Percentiles rank a stretch among this genome's conserved stretches.
Conservation (phyloP, 2,329 filamentous ascomycete genomes). For the Didymosphaeria variabile region DNA sequence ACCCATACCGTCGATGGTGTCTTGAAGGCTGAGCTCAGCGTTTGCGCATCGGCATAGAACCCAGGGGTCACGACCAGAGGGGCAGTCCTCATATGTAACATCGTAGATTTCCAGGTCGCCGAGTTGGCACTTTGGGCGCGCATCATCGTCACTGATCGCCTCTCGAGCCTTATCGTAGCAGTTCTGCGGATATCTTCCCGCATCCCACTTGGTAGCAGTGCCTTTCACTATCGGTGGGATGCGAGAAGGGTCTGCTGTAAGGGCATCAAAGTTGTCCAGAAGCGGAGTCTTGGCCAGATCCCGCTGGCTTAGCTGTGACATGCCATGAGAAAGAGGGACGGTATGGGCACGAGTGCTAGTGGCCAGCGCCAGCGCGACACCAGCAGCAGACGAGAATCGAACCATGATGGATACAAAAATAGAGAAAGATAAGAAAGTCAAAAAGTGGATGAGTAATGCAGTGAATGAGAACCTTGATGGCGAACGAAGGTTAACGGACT, state of each 20-base stretch:
- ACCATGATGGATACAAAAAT: slow-evolving; percentile 7
- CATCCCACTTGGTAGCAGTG: slow-evolving; percentile 4
- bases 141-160: slow-evolving; percentile 12
- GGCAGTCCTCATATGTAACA: slow-evolving; percentile 23
- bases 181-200: slow-evolving; percentile 18
- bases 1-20: slow-evolving; percentile 20
- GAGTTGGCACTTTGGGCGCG: slow-evolving; percentile 20
- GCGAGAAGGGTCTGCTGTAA: slow-evolving; percentile 13
- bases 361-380: slow-evolving; percentile 10
- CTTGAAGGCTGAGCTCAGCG: slow-evolving; percentile 19
- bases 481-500: background rate
- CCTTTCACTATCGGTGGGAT: slow-evolving; percentile 10
- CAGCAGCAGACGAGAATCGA: slow-evolving; percentile 8
- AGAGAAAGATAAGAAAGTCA: background rate
- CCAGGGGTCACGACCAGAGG: slow-evolving; percentile 18
- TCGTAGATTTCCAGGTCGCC: slow-evolving; percentile 22
- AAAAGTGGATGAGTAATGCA: background rate
- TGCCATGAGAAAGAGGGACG: slow-evolving; percentile 7
- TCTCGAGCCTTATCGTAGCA: slow-evolving; percentile 22
- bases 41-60: slow-evolving; percentile 23
- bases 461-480: background rate
- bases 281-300: slow-evolving; percentile 9
- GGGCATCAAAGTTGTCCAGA: slow-evolving; percentile 10
- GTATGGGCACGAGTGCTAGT: slow-evolving; percentile 11
- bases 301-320: slow-evolving; percentile 9